These are phyloP conservation scores for Saccharomyces hybrid DNA, from an alignment of 1,139 yeast genomes.

Conservation along the genomic window DNA sequence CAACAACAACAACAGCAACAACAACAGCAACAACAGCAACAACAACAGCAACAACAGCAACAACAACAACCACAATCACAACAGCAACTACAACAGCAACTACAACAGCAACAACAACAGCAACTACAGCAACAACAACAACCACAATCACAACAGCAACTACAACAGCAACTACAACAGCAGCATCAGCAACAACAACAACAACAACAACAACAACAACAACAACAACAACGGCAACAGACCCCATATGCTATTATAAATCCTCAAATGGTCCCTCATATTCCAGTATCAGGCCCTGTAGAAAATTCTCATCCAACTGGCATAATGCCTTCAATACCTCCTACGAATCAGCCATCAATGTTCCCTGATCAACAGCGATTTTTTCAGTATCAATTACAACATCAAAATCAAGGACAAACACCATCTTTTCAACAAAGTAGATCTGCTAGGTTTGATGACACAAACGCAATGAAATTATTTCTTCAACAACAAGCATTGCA, in stretches of 20 bases:
- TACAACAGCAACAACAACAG: not conserved
- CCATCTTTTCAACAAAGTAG: not conserved
- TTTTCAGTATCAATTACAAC: not conserved
- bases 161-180: slow-evolving; percentile 4
- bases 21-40: slow-evolving; percentile 17
- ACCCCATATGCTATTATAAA: slow-evolving; percentile 1
- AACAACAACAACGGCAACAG: slow-evolving; percentile 10
- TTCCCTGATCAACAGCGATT: not conserved
- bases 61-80: slow-evolving; percentile 6
- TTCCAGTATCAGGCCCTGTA: not conserved
- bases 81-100: slow-evolving; percentile 4
- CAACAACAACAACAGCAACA: slow-evolving; percentile 6
- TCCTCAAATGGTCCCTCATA: slow-evolving; percentile 1
- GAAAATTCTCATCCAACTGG: not conserved
- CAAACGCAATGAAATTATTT: not conserved
- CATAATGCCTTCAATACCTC: not conserved
- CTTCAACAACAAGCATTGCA: not conserved
- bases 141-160: slow-evolving; percentile 5
- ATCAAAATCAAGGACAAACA: not conserved
- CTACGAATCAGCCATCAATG: not conserved
- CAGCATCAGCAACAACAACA: not conserved
- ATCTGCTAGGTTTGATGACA: not conserved
- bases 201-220: slow-evolving; percentile 9
- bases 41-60: slow-evolving; percentile 6
- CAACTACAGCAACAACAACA: not conserved